These are phyloP conservation scores for Moricandia moricandioides DNA, from an alignment of 345 rosid genomes.

Conservation along the genomic window DNA sequence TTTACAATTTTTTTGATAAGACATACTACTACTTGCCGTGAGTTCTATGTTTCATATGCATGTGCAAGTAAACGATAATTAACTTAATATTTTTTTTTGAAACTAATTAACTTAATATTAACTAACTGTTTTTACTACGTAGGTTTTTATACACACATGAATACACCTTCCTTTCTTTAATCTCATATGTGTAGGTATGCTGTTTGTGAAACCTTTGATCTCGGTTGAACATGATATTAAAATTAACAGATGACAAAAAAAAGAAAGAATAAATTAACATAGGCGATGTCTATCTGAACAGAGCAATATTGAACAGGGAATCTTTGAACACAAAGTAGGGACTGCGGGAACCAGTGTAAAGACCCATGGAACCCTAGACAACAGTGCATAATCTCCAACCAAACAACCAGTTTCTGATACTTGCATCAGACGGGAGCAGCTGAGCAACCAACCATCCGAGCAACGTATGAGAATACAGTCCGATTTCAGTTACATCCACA, in stretches of 20 bases:
- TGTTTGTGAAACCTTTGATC: no score
- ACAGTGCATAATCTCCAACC: neutral
- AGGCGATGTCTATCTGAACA: neutral
- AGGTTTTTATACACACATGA: neutral
- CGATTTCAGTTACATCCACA: neutral
- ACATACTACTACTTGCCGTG: neutral
- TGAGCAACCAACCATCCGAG: neutral
- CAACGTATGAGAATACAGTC: neutral
- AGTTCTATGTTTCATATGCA: neutral
- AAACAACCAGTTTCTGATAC: no score
- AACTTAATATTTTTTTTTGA: no score
- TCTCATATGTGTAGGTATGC: no score
- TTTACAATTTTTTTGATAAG: neutral
- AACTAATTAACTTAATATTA: no score
- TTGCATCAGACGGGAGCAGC: neutral
- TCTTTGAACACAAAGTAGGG: neutral
- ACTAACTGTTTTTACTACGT: neutral
- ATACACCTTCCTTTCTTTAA: neutral
- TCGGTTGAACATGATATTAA: no score
- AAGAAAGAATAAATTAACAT: no score
- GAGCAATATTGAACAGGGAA: no score
- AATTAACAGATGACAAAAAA: no score
- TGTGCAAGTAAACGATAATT: neutral
- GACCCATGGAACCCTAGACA: neutral
- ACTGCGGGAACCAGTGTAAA: neutral